Conservation (phyloP, 1,284 basidiomycete species). For the Cutaneotrichosporon sp. region DNA sequence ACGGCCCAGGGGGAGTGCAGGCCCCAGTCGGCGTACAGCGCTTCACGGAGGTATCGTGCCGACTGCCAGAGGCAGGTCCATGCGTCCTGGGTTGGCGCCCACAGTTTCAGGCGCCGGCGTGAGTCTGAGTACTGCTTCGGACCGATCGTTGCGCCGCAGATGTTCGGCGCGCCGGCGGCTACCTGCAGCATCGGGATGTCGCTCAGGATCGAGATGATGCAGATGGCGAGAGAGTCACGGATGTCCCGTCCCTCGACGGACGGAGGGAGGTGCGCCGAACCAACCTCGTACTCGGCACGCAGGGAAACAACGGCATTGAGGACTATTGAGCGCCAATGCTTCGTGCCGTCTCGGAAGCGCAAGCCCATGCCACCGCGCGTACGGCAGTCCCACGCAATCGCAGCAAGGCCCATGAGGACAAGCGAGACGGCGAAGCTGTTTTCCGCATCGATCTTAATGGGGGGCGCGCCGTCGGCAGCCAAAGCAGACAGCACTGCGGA, state of each 20-base stretch:
- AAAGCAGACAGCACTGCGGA: slow-evolving; percentile 28
- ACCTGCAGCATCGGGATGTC: slow-evolving; percentile 45
- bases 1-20: slow-evolving; percentile 39
- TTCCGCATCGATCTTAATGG: slow-evolving; percentile 31
- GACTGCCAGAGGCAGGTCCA: slow-evolving; percentile 44
- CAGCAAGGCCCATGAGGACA: slow-evolving; percentile 34
- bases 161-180: slow-evolving; percentile 31
- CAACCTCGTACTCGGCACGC: slow-evolving; percentile 31
- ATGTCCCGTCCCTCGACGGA: slow-evolving; percentile 32
- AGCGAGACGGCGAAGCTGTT: slow-evolving; percentile 29
- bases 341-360: slow-evolving; percentile 34
- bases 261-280: slow-evolving; percentile 15
- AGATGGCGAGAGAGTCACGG: slow-evolving; percentile 37
- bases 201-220: slow-evolving; percentile 37
- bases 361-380: slow-evolving; percentile 41
- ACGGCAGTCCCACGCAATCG: slow-evolving; percentile 40
- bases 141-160: slow-evolving; percentile 35
- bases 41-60: slow-evolving; percentile 35
- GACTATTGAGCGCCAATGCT: slow-evolving; percentile 38
- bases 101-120: slow-evolving; percentile 30
- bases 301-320: slow-evolving; percentile 38
- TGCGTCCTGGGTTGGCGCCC: slow-evolving; percentile 38
- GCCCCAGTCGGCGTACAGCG: slow-evolving; percentile 35
- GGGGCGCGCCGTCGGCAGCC: slow-evolving; percentile 18
- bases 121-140: slow-evolving; percentile 34